phyloP scores from a whole-genome alignment of 768 basidiomycete species.

The Russula sp. region DNA sequence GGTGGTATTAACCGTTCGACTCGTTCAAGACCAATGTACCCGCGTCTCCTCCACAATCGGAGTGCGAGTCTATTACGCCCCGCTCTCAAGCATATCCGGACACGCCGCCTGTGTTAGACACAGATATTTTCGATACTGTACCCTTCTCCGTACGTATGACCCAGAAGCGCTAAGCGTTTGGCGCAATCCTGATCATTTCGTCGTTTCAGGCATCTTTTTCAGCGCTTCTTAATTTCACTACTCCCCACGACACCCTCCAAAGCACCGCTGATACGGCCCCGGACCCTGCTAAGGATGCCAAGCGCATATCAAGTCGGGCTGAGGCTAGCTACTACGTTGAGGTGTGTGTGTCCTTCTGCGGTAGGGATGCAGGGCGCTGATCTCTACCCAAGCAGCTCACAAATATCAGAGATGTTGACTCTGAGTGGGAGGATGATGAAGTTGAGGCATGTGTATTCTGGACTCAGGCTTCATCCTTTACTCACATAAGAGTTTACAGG shows the following conservation, averaged over 20 bases:
- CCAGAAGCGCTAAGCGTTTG: background rate
- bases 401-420: slow-evolving; percentile 23
- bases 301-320: slow-evolving; percentile 13
- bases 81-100: slow-evolving; percentile 13
- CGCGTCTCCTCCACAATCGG: slow-evolving; percentile 18
- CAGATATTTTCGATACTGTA: slow-evolving; percentile 22
- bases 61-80: slow-evolving; percentile 8
- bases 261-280: background rate
- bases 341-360: slow-evolving; percentile 6
- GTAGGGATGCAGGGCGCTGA: background rate
- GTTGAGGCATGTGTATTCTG: slow-evolving; percentile 17
- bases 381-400: slow-evolving; percentile 15
- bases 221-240: slow-evolving; percentile 9
- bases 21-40: background rate
- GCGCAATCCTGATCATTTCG: background rate
- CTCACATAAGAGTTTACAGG: slow-evolving; percentile 12
- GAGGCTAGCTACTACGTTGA: slow-evolving; percentile 25
- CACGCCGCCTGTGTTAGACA: slow-evolving; percentile 23
- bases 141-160: slow-evolving; percentile 24
- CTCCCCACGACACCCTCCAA: background rate
- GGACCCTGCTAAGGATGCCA: background rate
- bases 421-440: slow-evolving; percentile 25
- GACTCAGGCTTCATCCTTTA: background rate
- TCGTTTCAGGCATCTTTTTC: slow-evolving; percentile 22
- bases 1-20: background rate